Evolutionary conservation across 1,284 basidiomycete genomes (phyloP).

Genomic region (Coniferiporia sulphurascens): DNA sequence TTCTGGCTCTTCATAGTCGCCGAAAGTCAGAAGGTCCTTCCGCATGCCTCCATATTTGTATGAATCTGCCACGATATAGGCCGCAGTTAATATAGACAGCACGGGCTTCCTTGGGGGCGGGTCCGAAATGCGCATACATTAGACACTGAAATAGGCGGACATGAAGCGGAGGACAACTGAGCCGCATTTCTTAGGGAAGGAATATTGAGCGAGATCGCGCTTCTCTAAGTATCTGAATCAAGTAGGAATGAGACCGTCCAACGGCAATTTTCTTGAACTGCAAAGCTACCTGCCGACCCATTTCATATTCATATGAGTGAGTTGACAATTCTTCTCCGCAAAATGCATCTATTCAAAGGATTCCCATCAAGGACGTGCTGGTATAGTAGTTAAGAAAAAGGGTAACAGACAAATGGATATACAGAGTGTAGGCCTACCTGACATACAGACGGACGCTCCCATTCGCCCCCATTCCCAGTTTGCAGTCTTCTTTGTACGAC

Average conservation of each 20-base stretch:
- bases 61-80: too few species aligned
- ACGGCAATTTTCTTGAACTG: conserved; percentile 96
- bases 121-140: too few species aligned
- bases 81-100: too few species aligned
- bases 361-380: conserved; percentile 82
- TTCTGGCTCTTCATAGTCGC: too few species aligned
- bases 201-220: conserved; percentile 32
- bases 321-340: background rate
- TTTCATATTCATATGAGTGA: background rate
- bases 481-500: conserved; percentile 85
- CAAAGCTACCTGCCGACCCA: conserved; percentile 61
- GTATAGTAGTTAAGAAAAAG: conserved; percentile 3
- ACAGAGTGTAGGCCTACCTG: conserved; percentile 46
- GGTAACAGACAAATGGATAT: conserved; percentile 4
- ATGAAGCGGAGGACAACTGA: too few species aligned
- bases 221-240: conserved; percentile 78
- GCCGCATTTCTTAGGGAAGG: background rate
- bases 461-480: conserved; percentile 88
- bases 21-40: too few species aligned
- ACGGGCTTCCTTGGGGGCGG: too few species aligned
- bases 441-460: conserved; percentile 85
- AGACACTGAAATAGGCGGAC: too few species aligned
- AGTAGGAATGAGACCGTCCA: conserved; percentile 80
- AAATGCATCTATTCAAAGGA: conserved; percentile 47
- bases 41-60: too few species aligned